Evolutionary conservation across 2,329 filamentous ascomycete genomes (phyloP), one percentile per base, ranked within the genome.

Genomic region (Botrytis squamosa): DNA sequence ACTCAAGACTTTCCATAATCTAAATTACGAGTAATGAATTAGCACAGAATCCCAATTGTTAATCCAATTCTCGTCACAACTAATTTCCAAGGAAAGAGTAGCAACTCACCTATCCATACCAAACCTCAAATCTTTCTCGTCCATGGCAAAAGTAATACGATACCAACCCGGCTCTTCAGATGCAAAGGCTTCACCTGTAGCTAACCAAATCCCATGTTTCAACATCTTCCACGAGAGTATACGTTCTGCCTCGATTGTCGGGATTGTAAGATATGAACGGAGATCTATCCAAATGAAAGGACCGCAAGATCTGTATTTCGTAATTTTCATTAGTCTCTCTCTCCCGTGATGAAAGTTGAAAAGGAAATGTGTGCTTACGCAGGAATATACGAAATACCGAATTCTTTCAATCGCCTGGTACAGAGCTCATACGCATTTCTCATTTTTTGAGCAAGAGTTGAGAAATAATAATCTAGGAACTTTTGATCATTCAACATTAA

Each of bases 201-300:
- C 73, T 16, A 75, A 18, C 75, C 75, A 75, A 52, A 75, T 72
- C 1, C 75, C 75, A 33, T 20, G n/a, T n/a, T 72, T 59, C n/a
- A 75, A 40, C 75, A 75, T 74, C 18, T 72, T 73, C 67, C 55
- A 68, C 5, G 73, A 71, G 16, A 75, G 44, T 42, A 63, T 22
- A 25, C 73, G 55, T 66, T 75, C 73, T 4, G 65, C 75, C 36
- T 75, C 73, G 2, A 73, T 42, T 0, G 66, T 75, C 33, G 73
- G 46, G 2, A 25, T 46, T n/a, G 65, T 18, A 10, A 75, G 69
- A 49, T 68, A 73, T n/a, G 65, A n/a, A 38, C 52, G 36, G 9
- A 75, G 73, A 64, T 73, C 71, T 44, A 75, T 65, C 75, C 75
- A 75, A 25, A 75, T 70, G 16, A 75, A 75, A 10, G 69, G 73